Base-by-base conservation (phyloP, 306 rosid genomes). In the Clitoria ternatea region DNA sequence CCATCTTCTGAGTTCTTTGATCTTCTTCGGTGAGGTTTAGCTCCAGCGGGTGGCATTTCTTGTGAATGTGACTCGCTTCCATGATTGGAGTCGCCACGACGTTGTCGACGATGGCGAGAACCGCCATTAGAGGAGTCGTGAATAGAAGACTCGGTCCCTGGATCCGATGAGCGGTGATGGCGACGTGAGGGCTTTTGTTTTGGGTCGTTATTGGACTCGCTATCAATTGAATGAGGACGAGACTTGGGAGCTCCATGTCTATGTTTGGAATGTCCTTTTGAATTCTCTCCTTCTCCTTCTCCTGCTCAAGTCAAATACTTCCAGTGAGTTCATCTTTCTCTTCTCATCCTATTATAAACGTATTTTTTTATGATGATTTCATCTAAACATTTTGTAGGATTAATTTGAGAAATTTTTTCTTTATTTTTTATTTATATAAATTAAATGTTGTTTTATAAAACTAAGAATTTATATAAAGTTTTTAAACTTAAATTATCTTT, bases 1-100 rank as follows among this genome's bases (percentile, higher is more conserved):
- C 88, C 86, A 1, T 88, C 83, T 18, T 79, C 83, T 0, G 77
- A 85, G 10, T 77, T 86, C 81, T 89, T 91, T 0, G 87, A 53
- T 73, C 61, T 86, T 66, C 83, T 87, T 18, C 88, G 66, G 6
- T 69, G 56, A 1, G 64, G 14, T 74, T 83, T 91, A 0, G 82
- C 60, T 0, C 44, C 43, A 2, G 61, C 4, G 1, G 77, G 77
- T 1, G 90, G 85, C 22, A 11, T 19, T 0, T 88, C 88, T 4
- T 69, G 70, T 9, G 70, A 14, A 6, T 72, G n/a, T 0, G 84
- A 61, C 20, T 83, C 92, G 0, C 61, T 2, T 9, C 77, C 90
- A 0, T 32, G 70, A 39, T 70, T 82, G 0, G 85, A 84, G 17
- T n/a, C n/a, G n/a, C 77, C 64, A 0, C 71, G 79, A 0, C 81